These are phyloP conservation scores for Inga leiocalycina DNA, from an alignment of 306 rosid species.

Conservation along the genomic window DNA sequence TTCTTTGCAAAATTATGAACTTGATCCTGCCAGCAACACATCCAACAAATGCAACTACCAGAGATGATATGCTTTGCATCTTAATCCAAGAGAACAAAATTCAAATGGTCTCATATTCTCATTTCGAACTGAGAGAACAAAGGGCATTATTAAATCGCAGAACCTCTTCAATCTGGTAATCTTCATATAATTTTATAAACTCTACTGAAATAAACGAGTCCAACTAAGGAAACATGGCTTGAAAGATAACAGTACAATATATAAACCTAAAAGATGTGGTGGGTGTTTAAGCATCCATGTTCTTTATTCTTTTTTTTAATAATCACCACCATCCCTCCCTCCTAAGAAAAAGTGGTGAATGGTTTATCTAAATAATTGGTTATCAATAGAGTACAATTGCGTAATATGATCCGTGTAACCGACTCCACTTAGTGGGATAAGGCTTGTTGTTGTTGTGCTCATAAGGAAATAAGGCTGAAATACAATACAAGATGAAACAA, in stretches of 20 bases:
- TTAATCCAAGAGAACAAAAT: background rate
- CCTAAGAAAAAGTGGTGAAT: background rate
- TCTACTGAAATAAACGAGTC: background rate
- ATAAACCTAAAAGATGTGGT: background rate
- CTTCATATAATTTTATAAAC: background rate
- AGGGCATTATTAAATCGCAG: background rate
- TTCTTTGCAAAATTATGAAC: background rate
- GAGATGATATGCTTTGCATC: background rate
- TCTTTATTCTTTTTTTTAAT: background rate
- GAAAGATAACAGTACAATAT: background rate
- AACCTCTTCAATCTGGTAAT: background rate
- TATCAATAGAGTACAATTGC: no score
- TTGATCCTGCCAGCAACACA: slow-evolving; percentile 32
- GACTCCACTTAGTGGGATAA: background rate
- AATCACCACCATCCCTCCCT: background rate
- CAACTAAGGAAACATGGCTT: background rate
- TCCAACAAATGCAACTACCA: background rate
- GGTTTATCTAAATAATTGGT: no score
- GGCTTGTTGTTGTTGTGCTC: background rate
- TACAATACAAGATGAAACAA: background rate
- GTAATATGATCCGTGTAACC: background rate
- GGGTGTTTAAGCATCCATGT: background rate
- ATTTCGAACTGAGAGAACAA: background rate
- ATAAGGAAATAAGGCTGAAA: background rate
- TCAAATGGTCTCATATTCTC: background rate